Evolutionary conservation across 2,329 filamentous ascomycete species (phyloP).

Genomic region (Balansia obtecta): DNA sequence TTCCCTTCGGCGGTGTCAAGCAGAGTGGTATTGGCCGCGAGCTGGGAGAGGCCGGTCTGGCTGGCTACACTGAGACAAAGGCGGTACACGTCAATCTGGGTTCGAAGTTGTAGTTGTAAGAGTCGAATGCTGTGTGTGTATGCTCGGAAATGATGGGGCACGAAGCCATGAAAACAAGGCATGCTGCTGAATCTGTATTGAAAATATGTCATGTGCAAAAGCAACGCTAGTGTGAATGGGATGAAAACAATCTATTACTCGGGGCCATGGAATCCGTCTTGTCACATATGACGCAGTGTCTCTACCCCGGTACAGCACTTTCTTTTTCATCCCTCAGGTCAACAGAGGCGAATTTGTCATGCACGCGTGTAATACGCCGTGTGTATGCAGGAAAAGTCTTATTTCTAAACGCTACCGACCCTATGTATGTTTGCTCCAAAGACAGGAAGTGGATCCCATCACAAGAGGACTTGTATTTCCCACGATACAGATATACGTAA

Average conservation of each 20-base stretch:
- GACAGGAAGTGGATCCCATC: neutral
- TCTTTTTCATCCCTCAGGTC: too few relatives aligned
- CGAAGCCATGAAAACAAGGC: neutral
- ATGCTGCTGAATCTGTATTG: neutral
- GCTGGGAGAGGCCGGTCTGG: constrained; percentile 31
- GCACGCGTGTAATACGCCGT: too few relatives aligned
- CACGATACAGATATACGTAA: neutral
- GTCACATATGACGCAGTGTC: neutral
- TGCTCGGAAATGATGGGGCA: neutral
- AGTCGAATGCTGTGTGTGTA: neutral
- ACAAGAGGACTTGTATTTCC: neutral
- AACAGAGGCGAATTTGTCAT: too few relatives aligned
- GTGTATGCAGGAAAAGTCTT: neutral
- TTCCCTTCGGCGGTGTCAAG: constrained; percentile 35
- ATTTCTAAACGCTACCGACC: neutral
- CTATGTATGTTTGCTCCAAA: neutral
- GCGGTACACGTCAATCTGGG: constrained; percentile 20
- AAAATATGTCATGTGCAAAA: neutral
- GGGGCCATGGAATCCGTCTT: neutral
- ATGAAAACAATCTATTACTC: neutral
- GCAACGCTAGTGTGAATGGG: neutral
- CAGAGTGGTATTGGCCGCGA: constrained; percentile 36
- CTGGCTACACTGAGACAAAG: constrained; percentile 32
- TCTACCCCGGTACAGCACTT: neutral
- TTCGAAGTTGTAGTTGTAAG: constrained; percentile 16